phyloP scores from a whole-genome alignment of 2,329 filamentous ascomycete species.

The Catunica adiposa region DNA sequence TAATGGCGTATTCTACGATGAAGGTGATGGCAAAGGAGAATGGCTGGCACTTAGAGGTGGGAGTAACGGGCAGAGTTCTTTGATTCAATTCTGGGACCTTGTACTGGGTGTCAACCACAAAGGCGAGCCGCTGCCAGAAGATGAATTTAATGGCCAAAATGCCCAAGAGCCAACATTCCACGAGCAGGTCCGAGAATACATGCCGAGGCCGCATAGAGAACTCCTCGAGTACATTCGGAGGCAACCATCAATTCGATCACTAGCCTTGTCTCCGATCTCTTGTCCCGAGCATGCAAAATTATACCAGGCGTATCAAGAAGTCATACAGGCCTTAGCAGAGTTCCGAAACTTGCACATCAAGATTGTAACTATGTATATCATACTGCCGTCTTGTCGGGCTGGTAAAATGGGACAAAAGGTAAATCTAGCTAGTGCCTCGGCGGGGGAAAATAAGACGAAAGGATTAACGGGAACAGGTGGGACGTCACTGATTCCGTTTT shows the following conservation, averaged over 20 bases:
- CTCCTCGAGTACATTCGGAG: conserved; percentile 67
- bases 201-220: conserved; percentile 80
- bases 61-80: conserved; percentile 89
- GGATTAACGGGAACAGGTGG: conserved; percentile 73
- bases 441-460: neutral
- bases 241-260: conserved; percentile 80
- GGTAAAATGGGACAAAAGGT: conserved; percentile 9
- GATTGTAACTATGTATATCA: conserved; percentile 90
- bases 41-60: conserved; percentile 83
- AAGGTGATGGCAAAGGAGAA: conserved; percentile 47
- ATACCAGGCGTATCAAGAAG: conserved; percentile 73
- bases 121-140: conserved; percentile 19
- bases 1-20: conserved; percentile 72
- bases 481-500: conserved; percentile 81
- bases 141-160: conserved; percentile 19
- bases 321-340: conserved; percentile 48
- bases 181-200: conserved; percentile 89
- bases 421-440: conserved; percentile 6
- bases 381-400: conserved; percentile 69
- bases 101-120: conserved; percentile 64
- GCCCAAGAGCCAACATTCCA: conserved; percentile 66
- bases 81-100: conserved; percentile 96
- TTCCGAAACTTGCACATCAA: conserved; percentile 91
- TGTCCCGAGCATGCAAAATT: conserved; percentile 42
- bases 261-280: conserved; percentile 43